Evolutionary conservation across 2,329 filamentous ascomycete genomes (phyloP).

Genomic region (Aspergillus ibericus): DNA sequence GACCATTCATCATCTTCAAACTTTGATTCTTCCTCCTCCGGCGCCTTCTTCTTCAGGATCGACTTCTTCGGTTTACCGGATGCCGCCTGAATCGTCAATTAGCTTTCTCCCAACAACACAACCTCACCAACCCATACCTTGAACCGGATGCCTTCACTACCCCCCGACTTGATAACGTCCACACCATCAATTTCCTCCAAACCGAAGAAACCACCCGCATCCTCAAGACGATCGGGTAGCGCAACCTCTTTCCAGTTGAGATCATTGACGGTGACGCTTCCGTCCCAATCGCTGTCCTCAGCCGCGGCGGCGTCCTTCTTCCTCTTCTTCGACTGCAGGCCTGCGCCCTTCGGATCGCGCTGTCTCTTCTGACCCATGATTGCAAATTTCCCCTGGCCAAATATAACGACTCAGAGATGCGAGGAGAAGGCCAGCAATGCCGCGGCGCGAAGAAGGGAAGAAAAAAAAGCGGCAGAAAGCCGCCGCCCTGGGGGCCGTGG

Average conservation of each 20-base stretch:
- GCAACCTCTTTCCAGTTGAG: slow-evolving; percentile 64
- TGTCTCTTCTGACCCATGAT: slow-evolving; percentile 40
- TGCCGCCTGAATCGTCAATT: slow-evolving; percentile 31
- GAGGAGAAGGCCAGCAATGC: background rate
- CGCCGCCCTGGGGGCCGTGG: slow-evolving; percentile 22
- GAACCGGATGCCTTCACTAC: slow-evolving; percentile 49
- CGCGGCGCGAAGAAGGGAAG: slow-evolving; percentile 9
- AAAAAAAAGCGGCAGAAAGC: slow-evolving; percentile 41
- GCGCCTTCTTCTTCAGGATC: slow-evolving; percentile 27
- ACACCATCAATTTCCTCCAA: slow-evolving; percentile 91
- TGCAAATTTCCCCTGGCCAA: background rate
- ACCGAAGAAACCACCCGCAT: slow-evolving; percentile 91
- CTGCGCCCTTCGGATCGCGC: slow-evolving; percentile 31
- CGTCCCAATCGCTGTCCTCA: slow-evolving; percentile 24
- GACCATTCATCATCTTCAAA: slow-evolving; percentile 62
- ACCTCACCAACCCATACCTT: slow-evolving; percentile 31
- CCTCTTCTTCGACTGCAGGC: slow-evolving; percentile 36
- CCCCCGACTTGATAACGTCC: slow-evolving; percentile 70
- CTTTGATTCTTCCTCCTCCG: slow-evolving; percentile 25
- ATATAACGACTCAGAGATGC: background rate
- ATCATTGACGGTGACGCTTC: slow-evolving; percentile 47
- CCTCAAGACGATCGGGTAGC: slow-evolving; percentile 74
- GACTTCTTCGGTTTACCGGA: slow-evolving; percentile 35
- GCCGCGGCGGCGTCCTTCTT: slow-evolving; percentile 28
- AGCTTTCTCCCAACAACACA: background rate